These are phyloP conservation scores for Knufia fluminis DNA, from an alignment of 2,329 filamentous ascomycete species.

Conservation along the genomic window DNA sequence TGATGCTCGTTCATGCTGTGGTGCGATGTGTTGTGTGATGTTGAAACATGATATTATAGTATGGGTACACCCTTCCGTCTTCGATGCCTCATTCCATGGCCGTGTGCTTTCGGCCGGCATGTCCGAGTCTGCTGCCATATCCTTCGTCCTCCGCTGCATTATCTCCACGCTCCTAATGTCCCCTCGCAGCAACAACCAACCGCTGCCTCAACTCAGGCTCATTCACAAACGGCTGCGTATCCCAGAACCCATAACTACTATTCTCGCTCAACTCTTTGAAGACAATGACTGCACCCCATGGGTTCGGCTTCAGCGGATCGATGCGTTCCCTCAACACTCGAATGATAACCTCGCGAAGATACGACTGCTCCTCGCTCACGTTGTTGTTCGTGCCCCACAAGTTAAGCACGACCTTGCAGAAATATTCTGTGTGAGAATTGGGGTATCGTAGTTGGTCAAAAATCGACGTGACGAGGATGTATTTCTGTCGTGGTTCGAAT, in stretches of 20 bases:
- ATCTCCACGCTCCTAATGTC: conserved; percentile 2
- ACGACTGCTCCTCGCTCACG: conserved; percentile 62
- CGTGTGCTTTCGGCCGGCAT: neutral
- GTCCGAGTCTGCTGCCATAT: neutral
- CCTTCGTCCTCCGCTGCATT: neutral
- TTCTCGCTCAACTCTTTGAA: conserved; percentile 87
- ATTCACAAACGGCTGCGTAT: conserved; percentile 28
- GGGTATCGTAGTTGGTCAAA: conserved; percentile 87
- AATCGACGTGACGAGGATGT: conserved; percentile 75
- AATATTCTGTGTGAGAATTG: conserved; percentile 85
- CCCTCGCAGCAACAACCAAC: conserved; percentile 3
- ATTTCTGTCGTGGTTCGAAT: conserved; percentile 66
- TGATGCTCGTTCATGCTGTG: neutral
- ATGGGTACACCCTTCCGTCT: no score
- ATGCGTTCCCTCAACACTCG: conserved; percentile 80
- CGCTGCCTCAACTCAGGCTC: conserved; percentile 9
- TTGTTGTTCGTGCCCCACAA: conserved; percentile 68
- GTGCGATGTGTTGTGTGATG: no score
- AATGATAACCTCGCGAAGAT: conserved; percentile 84
- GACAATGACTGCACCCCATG: conserved; percentile 87
- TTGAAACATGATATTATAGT: no score
- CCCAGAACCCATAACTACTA: conserved; percentile 82
- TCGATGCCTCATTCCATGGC: neutral
- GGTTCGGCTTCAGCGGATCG: conserved; percentile 81
- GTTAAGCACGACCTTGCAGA: conserved; percentile 74